These are phyloP conservation scores for Penicillium sp. DNA, from an alignment of 2,329 filamentous ascomycete genomes.

Conservation along the genomic window DNA sequence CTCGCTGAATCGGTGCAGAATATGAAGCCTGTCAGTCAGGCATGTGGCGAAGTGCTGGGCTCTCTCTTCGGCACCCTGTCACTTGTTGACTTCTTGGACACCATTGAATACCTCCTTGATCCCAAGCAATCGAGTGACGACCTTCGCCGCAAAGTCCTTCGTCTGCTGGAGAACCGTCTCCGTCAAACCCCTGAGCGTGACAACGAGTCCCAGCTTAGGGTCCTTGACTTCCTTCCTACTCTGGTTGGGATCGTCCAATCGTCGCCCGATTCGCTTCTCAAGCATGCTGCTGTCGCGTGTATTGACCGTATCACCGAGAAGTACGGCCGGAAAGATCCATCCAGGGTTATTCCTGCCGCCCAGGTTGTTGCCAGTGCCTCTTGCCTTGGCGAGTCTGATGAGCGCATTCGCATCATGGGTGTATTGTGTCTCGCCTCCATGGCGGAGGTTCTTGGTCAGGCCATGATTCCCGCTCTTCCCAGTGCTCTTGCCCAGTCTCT, in stretches of 20 bases:
- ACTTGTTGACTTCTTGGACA: conserved; percentile 81
- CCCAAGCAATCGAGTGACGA: conserved; percentile 64
- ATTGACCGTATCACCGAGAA: conserved; percentile 91
- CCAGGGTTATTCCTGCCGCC: conserved; percentile 69
- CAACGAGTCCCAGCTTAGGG: conserved; percentile 59
- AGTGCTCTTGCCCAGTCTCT: conserved; percentile 67
- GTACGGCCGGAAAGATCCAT: conserved; percentile 86
- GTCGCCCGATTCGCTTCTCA: conserved; percentile 66
- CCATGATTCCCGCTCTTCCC: conserved; percentile 77
- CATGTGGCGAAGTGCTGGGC: conserved; percentile 64
- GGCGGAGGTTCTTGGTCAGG: conserved; percentile 80
- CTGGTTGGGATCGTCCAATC: conserved; percentile 71
- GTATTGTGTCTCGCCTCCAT: conserved; percentile 83
- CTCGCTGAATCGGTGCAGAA: conserved; percentile 54
- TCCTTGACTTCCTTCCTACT: conserved; percentile 74
- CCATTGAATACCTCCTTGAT: conserved; percentile 69
- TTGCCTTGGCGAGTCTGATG: conserved; percentile 69
- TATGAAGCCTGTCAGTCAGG: conserved; percentile 36
- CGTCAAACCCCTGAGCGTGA: conserved; percentile 67
- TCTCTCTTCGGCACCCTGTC: conserved; percentile 80
- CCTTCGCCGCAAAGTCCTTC: conserved; percentile 72
- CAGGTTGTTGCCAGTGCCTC: conserved; percentile 68
- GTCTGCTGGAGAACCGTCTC: conserved; percentile 73
- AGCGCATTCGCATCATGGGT: conserved; percentile 72
- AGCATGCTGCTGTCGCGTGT: conserved; percentile 80